Conservation (phyloP, 1,139 yeast genomes). For the Zygoascus meyerae region DNA sequence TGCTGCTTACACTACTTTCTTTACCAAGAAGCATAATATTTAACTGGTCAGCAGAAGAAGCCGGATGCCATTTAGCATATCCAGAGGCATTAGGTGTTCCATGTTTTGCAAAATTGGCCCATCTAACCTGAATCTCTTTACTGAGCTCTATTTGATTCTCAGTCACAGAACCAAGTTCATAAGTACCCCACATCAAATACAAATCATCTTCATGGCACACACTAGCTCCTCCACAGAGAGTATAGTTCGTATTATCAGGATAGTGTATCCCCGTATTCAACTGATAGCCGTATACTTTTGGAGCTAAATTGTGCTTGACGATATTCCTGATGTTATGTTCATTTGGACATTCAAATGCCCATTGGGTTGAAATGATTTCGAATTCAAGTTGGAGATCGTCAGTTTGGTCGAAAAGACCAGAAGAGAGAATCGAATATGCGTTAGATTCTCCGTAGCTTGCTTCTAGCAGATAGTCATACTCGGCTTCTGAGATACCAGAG, state of each 20-base stretch:
- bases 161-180: slow-evolving; percentile 14
- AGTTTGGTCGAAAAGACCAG: slow-evolving; percentile 15
- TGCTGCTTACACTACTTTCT: not conserved
- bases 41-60: slow-evolving; percentile 9
- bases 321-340: slow-evolving; percentile 17
- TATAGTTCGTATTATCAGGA: slow-evolving; percentile 18
- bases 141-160: slow-evolving; percentile 19
- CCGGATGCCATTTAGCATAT: slow-evolving; percentile 13
- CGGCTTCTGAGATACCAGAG: slow-evolving; percentile 5
- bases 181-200: slow-evolving; percentile 29
- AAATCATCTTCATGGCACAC: slow-evolving; percentile 34
- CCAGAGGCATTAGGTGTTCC: slow-evolving; percentile 20
- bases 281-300: slow-evolving; percentile 24
- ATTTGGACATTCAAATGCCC: slow-evolving; percentile 24
- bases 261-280: slow-evolving; percentile 28
- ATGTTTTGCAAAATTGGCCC: slow-evolving; percentile 27
- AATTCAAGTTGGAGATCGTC: slow-evolving; percentile 14
- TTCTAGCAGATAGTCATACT: slow-evolving; percentile 14
- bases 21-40: slow-evolving; percentile 14
- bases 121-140: slow-evolving; percentile 26
- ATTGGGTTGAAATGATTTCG: slow-evolving; percentile 20
- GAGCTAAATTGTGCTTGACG: slow-evolving; percentile 4
- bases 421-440: slow-evolving; percentile 11
- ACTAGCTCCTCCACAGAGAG: slow-evolving; percentile 21
- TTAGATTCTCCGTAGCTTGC: slow-evolving; percentile 13